Conservation (phyloP, 768 basidiomycete genomes). For the Kondoa malvinella region DNA sequence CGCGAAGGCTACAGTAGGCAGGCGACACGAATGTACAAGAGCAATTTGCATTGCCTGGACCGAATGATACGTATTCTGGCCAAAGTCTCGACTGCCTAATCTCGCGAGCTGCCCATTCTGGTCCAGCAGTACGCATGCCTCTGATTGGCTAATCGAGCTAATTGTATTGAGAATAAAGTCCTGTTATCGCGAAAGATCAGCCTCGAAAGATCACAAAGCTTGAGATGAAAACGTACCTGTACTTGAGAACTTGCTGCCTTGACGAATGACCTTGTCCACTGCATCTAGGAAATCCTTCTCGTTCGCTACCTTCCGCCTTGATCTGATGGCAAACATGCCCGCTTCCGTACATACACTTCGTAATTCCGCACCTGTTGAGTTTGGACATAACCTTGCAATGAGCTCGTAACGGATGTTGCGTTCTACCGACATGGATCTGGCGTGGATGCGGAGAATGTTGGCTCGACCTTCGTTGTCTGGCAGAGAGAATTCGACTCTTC, state of each 20-base stretch:
- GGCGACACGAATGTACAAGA: too few species aligned
- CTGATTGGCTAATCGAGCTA: too few species aligned
- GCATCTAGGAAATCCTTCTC: conserved; percentile 95
- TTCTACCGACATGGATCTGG: conserved; percentile 63
- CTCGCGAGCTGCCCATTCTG: too few species aligned
- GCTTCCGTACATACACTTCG: conserved; percentile 96
- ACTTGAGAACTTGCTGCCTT: conserved; percentile 94
- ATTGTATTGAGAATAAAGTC: too few species aligned
- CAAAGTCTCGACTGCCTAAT: too few species aligned
- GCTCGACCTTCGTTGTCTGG: conserved; percentile 93
- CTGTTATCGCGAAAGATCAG: neutral
- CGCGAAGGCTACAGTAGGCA: too few species aligned
- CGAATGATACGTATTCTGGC: too few species aligned
- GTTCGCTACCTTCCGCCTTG: conserved; percentile 85
- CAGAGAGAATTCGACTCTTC: conserved; percentile 87
- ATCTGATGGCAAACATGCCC: conserved; percentile 99
- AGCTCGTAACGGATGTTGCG: conserved; percentile 93
- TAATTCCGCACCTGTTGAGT: conserved; percentile 95
- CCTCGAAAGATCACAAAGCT: conserved; percentile 36
- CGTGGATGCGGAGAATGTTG: conserved; percentile 91
- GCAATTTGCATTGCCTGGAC: too few species aligned
- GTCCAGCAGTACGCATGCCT: too few species aligned
- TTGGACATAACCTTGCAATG: conserved; percentile 89
- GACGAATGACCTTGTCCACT: conserved; percentile 94
- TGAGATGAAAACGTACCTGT: conserved; percentile 37